Evolutionary conservation across 345 rosid genomes (phyloP).

Genomic region (Dimocarpus longan): DNA sequence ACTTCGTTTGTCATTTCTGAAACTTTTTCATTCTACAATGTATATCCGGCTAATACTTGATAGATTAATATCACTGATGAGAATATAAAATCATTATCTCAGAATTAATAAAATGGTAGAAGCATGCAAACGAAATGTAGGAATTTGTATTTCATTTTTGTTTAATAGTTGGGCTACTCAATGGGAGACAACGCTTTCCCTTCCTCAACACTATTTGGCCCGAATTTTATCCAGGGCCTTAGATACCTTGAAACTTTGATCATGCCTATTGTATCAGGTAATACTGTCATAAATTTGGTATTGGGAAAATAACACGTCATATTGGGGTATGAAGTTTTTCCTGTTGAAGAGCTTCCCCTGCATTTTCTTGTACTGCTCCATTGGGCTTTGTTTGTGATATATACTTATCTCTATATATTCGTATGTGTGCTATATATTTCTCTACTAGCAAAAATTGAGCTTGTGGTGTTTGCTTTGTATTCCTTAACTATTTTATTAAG

Average conservation of each 20-base stretch:
- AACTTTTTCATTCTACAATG: not conserved
- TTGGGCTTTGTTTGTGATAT: not conserved
- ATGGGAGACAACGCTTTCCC: not conserved
- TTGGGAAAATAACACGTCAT: not conserved
- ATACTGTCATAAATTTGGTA: not conserved
- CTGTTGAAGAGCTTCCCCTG: not conserved
- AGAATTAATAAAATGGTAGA: not conserved
- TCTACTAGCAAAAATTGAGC: not conserved
- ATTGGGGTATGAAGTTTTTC: not conserved
- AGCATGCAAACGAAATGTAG: not conserved
- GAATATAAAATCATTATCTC: not conserved
- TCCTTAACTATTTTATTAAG: not conserved
- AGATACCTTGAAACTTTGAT: not conserved
- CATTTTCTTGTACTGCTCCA: not conserved
- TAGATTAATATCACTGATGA: not conserved
- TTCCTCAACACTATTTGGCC: not conserved
- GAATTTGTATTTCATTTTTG: too few relatives aligned
- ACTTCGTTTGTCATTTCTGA: not conserved
- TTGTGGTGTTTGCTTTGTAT: not conserved
- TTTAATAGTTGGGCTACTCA: not conserved
- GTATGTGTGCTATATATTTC: not conserved
- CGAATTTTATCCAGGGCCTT: not conserved
- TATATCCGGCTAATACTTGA: not conserved
- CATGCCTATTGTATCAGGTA: not conserved
- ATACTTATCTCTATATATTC: not conserved